Base-by-base conservation (phyloP, 305 asterid species). In the Nicotiana rustica region DNA sequence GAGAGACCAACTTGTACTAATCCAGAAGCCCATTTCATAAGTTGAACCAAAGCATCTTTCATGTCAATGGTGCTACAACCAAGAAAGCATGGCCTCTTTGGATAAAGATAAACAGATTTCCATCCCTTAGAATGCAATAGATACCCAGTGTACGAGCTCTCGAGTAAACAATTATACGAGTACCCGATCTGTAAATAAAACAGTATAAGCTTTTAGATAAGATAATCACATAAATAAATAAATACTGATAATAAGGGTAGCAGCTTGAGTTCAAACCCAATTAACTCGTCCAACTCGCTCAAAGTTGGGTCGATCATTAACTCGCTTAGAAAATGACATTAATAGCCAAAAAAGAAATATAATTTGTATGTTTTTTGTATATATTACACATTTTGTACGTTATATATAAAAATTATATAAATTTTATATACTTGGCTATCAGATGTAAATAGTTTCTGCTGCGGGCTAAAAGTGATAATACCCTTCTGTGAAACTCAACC, bases 11-110 rank as follows among this genome's bases (percentile, higher is more conserved):
- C 91, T 91, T 93, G 97, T 36, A 93, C 92, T 70, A 93, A 83
- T 10, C 97, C 94, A 69, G 97, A 93, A 18, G 97, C 92, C 97
- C 98, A 94, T 38, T 93, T 94, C 93, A 91, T 92, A 47, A 93
- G 94, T 77, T 94, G 98, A 29, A 91, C 84, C 76, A 91, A 83
- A 19, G 96, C 92, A 78, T 94, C 97, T 56, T 93, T 93, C 97
- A 94, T 93, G 85, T 94, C 96, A 60, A 93, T 84, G 35, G 98
- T 87, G 66, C 95, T 85, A 88, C 97, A 92, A 15, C 98, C 97
- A 0, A 93, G 92, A 84, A 94, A 94, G 25, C 93, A 88, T 10
- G 97, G 94, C 81, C 91, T 85, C 35, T 93, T 88, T 8, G 98
- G 97, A 61, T 94, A 93, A 55, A 92, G 93, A 82, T 90, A 94